Base-by-base conservation (phyloP, 2,329 filamentous ascomycete genomes). In the Sphaerulina populicola region DNA sequence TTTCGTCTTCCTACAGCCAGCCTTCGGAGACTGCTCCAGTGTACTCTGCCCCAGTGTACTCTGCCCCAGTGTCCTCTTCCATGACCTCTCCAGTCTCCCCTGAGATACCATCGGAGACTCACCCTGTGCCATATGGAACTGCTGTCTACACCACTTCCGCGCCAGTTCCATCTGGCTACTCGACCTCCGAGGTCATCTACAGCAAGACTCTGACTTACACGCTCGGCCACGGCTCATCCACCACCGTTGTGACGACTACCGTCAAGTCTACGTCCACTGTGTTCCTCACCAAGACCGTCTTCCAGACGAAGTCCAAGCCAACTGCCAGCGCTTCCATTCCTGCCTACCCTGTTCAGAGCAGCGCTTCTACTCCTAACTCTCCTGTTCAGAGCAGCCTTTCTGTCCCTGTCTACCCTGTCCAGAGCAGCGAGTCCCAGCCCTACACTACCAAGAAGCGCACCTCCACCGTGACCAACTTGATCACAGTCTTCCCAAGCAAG, bases 181-280 rank as follows among this genome's bases (percentile, higher is more conserved):
- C 54, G 23, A 53, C 55, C 45, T 58, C 61, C 31, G 64, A 62
- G 42, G 41, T 58, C 40, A 59, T 63, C 56, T 60, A 48, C 52
- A 59, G 64, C 56, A 59, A 59, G 44, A 67, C 65, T 39, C 48
- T 66, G 41, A 66, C 65, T 55, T 68, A 67, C 62, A 68, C 64
- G 57, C 60, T 63, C 18, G 64, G 64, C 49, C 47, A 56, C 46
- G 66, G 65, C 43, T 57, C 64, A n/a, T 65, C 65, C 36, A 59
- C 60, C 49, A 64, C 59, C 35, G 60, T 65, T 40, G 56, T 65
- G 44, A 68, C 66, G 45, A 68, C 65, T 49, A 68, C 66, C 15
- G 40, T 68, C 45, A 57, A 66, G 51, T 60, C 57, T 31, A 69
- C 67, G 52, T 64, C 62, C 12, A 69, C 66, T 38, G 21, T 53